phyloP scores from a whole-genome alignment of 345 rosid genomes.

The Carallia pectinifolia region DNA sequence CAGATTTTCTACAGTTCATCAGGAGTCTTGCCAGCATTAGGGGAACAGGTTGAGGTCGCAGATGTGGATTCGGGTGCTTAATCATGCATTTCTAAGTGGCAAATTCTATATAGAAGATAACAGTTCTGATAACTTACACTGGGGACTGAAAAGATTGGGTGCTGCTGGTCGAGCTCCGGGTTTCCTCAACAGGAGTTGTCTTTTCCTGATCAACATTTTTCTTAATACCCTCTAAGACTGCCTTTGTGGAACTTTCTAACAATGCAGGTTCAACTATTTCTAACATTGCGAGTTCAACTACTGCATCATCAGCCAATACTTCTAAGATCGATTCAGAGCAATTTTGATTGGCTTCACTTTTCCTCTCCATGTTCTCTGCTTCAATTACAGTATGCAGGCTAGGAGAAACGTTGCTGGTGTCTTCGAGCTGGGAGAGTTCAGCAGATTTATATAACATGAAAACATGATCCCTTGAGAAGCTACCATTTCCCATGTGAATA shows the following conservation, averaged over 20 bases:
- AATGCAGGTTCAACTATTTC: background rate
- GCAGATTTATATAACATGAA: constrained; percentile 45
- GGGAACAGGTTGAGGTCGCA: background rate
- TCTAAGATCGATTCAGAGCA: background rate
- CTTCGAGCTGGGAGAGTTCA: constrained; percentile 60
- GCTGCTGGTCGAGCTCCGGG: constrained; percentile 40
- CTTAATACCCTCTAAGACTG: background rate
- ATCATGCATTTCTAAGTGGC: background rate
- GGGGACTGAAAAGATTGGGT: constrained; percentile 67
- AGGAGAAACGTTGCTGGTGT: constrained; percentile 22
- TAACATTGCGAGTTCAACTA: background rate
- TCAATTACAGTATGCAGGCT: constrained; percentile 31
- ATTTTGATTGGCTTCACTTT: background rate
- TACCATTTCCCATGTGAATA: constrained; percentile 55
- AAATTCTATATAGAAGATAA: background rate
- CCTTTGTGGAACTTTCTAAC: background rate
- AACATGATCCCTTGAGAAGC: constrained; percentile 57
- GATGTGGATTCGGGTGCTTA: background rate
- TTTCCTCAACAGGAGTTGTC: constrained; percentile 14
- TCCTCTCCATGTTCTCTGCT: constrained; percentile 21
- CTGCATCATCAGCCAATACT: background rate
- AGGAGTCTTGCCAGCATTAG: no score
- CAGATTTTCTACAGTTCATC: no score
- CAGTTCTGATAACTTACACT: constrained; percentile 38
- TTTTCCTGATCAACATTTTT: constrained; percentile 16